Evolutionary conservation across 2,329 filamentous ascomycete genomes (phyloP).

Genomic region (Aspergillus tubingensis): DNA sequence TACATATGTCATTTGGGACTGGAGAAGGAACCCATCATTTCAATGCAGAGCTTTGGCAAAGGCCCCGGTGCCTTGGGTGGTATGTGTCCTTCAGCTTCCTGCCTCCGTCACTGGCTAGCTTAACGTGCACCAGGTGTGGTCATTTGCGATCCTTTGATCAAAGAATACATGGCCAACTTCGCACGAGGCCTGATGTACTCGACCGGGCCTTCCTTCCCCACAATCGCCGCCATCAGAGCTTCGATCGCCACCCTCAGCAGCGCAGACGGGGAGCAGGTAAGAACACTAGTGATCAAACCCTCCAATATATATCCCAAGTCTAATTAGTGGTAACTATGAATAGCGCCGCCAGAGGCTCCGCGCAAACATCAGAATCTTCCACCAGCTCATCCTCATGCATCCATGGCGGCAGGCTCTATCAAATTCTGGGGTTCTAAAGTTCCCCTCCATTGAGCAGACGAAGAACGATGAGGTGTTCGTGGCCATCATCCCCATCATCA

Average conservation of each 20-base stretch:
- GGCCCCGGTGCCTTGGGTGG: no score
- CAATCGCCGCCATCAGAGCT: conserved; percentile 10
- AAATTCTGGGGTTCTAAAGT: not conserved
- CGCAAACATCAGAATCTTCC: not conserved
- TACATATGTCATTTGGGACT: no score
- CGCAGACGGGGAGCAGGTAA: conserved; percentile 8
- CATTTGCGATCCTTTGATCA: no score
- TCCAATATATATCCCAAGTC: no score
- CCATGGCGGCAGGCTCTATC: no score
- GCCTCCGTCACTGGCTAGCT: no score
- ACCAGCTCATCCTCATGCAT: not conserved
- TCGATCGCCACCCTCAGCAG: not conserved
- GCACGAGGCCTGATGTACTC: conserved; percentile 9
- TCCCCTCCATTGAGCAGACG: not conserved
- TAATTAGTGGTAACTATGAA: no score
- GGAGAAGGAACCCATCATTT: no score
- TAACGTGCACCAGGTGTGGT: no score
- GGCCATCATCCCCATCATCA: conserved; percentile 10
- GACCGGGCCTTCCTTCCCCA: conserved; percentile 8
- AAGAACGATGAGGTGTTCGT: not conserved
- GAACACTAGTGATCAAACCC: not conserved
- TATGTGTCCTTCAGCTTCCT: no score
- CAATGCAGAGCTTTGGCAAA: no score
- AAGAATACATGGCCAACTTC: conserved; percentile 3
- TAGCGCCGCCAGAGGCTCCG: conserved; percentile 11